Evolutionary conservation across 164 flowering plant genomes (phyloP).

Genomic region (Malania oleifera): DNA sequence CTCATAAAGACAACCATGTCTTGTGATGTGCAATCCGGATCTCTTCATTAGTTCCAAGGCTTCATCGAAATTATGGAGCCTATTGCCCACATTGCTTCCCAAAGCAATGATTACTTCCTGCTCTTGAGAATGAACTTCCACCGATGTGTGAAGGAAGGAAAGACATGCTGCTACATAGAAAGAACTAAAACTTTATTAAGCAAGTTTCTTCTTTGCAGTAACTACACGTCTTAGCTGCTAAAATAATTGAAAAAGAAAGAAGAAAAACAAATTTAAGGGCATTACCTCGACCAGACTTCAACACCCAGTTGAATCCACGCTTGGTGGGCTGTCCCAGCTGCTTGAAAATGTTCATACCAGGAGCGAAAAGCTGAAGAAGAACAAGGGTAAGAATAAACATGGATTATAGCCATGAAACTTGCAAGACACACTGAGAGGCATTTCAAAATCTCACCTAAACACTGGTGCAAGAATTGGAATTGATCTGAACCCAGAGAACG

Average conservation of each 20-base stretch:
- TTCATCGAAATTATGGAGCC: conserved; percentile 62
- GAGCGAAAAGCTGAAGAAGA: background rate
- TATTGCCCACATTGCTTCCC: conserved; percentile 92
- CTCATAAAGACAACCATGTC: conserved; percentile 87
- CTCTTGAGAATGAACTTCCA: conserved; percentile 62
- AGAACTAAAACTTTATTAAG: background rate
- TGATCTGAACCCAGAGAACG: no score
- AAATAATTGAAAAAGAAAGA: no score
- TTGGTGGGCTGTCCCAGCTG: conserved; percentile 15
- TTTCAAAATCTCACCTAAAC: no score
- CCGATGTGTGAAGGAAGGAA: conserved; percentile 28
- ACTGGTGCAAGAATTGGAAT: no score
- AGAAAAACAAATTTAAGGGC: background rate
- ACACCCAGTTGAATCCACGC: conserved; percentile 5
- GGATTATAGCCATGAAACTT: no score
- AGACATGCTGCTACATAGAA: conserved; percentile 28
- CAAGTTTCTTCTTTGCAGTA: no score
- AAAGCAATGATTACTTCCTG: conserved; percentile 89
- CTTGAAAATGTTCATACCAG: conserved; percentile 33
- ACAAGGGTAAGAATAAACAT: no score
- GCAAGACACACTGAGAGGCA: no score
- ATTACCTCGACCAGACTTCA: conserved; percentile 29
- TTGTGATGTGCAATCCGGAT: conserved; percentile 55
- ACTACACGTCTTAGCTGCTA: no score
- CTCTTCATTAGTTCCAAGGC: conserved; percentile 67